phyloP scores from a whole-genome alignment of 2,329 filamentous ascomycete genomes.

The Bipolaris oryzae region DNA sequence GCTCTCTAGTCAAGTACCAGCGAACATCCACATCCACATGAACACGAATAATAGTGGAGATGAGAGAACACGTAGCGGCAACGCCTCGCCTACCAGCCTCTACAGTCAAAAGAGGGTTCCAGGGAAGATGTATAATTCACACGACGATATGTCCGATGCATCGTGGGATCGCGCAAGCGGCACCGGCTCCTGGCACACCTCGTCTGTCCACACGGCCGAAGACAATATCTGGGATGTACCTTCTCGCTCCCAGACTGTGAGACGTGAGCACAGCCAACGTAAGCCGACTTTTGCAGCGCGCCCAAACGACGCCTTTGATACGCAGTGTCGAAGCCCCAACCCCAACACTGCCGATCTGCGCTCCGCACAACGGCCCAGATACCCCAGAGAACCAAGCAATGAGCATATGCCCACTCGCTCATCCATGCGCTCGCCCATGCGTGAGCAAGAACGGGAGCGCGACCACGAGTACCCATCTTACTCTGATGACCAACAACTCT shows the following conservation, averaged over 20 bases:
- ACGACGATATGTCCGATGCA: slow-evolving; percentile 24
- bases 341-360: slow-evolving; percentile 15
- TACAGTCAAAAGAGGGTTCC: slow-evolving; percentile 16
- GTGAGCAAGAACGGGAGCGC: background rate
- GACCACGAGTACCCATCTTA: slow-evolving; percentile 2
- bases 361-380: background rate
- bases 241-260: slow-evolving; percentile 6
- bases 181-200: slow-evolving; percentile 25
- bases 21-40: slow-evolving; percentile 30
- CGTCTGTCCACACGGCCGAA: slow-evolving; percentile 28
- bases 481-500: slow-evolving; percentile 13
- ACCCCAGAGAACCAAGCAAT: slow-evolving; percentile 8
- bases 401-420: slow-evolving; percentile 12
- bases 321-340: slow-evolving; percentile 15
- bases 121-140: slow-evolving; percentile 13
- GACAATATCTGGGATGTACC: slow-evolving; percentile 30
- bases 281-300: background rate
- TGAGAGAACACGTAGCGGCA: slow-evolving; percentile 18
- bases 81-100: slow-evolving; percentile 14
- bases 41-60: slow-evolving; percentile 17
- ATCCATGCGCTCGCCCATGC: slow-evolving; percentile 1
- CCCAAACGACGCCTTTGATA: background rate
- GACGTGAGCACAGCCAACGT: slow-evolving; percentile 5
- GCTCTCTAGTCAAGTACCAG: slow-evolving; percentile 13
- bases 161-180: slow-evolving; percentile 31